Evolutionary conservation across 306 rosid genomes (phyloP), one percentile per base, ranked within the genome.

Genomic region (Sechiopsis laciniata): DNA sequence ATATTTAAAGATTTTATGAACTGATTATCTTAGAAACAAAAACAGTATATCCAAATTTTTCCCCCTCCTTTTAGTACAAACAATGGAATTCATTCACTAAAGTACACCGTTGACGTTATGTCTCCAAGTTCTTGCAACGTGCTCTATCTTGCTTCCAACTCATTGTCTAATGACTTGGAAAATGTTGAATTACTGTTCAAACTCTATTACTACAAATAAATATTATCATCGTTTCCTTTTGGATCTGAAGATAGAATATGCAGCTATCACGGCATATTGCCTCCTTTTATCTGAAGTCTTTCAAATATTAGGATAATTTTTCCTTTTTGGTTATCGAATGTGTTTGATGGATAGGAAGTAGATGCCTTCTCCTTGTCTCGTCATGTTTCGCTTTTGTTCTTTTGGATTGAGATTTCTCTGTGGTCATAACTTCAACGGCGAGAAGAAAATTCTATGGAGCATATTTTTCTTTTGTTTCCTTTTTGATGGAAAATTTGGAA

Each of bases 21-120:
- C 52, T 45, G 4, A 66, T 66, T 32, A 40, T 66, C 72, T 45
- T 66, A 42, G 53, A 45, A 66, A 66, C 55, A 45, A 45, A 65
- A 45, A 42, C 72, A 45, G n/a, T 37, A 24, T 51, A 35, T 37
- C 50, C 24, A 16, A n/a, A n/a, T n/a, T 7, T 16, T 62, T 16
- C 16, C 26, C 15, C 16, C 5, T 1, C 2, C 16, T 21, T 61
- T 63, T 63, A 63, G 51, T 37, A n/a, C 52, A 32, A 63, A 63
- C 69, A 62, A 29, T 35, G 50, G 50, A 6, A 62, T 62, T 32
- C 69, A 62, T 15, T 62, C 19, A 62, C 50, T 11, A 29, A 14
- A 58, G 10, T 35, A 16, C 45, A 16, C 45, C 69, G 3, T 16
- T 22, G 69, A 63, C 15, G 69, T 32, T 16, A 63, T 35, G 21